Evolutionary conservation across 257 asterid genomes (phyloP), one percentile per base, ranked within the genome.

Genomic region (Avicennia marina): DNA sequence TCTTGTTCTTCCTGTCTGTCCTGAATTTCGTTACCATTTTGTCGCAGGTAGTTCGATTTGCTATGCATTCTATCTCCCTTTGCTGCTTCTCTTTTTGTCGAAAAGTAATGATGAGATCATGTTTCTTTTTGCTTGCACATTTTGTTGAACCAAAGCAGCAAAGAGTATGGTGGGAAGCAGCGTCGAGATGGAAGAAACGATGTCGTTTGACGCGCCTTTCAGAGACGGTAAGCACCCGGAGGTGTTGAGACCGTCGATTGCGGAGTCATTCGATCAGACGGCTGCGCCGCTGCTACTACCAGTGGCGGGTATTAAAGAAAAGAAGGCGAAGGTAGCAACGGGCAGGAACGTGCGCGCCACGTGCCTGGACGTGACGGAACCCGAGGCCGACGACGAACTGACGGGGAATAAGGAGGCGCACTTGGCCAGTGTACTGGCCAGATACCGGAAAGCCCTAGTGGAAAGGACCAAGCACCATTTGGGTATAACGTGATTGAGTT

Each of bases 371-470:
- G 96, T 91, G 40, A 91, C 96, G 40, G 96, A 91, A 81, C 96
- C 95, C 7, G 95, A 87, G 7, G 89, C 93, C 2, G 95, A 87
- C 66, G 96, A 91, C 47, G 96, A 91, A 33, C 71, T 85, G 7
- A 91, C 98, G 11, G 98, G 96, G 0, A 94, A 91, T 73, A 85
- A 88, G 67, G 98, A 91, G 33, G 98, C 98, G 16, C 56, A 78
- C 59, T 87, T 91, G 94, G 98, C 98, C 47, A 78, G 94, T 66
- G 84, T 91, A 20, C 60, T 91, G 71, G 94, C 98, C 44, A 80
- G 98, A 26, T 91, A 91, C 69, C 82, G 95, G 3, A 83, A 72
- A 26, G 73, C 83, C 8, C 95, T 91, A n/a, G 1, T 81, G 11
- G 96, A 91, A 53, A 71, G 96, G 64, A 91, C 98, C 46, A 81